Evolutionary conservation across 2,329 filamentous ascomycete genomes (phyloP).

Genomic region (Neopestalotiopsis sp.): DNA sequence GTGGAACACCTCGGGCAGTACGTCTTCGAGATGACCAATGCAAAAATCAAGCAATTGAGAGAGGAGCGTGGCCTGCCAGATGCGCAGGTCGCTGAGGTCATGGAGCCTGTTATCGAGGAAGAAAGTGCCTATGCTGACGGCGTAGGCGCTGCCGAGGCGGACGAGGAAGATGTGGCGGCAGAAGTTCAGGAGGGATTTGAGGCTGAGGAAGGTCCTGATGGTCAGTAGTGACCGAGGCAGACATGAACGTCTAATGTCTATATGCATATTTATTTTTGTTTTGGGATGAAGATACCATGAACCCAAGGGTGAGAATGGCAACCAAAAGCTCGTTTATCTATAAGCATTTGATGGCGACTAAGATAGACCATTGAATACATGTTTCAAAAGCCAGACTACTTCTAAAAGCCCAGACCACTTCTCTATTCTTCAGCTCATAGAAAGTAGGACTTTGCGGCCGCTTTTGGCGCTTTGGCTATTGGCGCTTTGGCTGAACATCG

Average conservation of each 20-base stretch:
- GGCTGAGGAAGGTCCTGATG: slow-evolving; percentile 13
- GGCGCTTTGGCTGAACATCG: too few relatives aligned
- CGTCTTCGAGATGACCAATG: slow-evolving; percentile 92
- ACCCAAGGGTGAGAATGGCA: slow-evolving; percentile 1
- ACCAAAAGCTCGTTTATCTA: slow-evolving; percentile 6
- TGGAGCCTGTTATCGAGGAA: slow-evolving; percentile 37
- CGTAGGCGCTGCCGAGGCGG: slow-evolving; percentile 7
- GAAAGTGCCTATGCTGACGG: slow-evolving; percentile 21
- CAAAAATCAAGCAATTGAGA: slow-evolving; percentile 55
- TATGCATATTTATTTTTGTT: neutral
- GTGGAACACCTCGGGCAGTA: slow-evolving; percentile 96
- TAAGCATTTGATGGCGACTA: neutral
- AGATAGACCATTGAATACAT: neutral
- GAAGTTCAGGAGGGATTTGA: slow-evolving; percentile 13
- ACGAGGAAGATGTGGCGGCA: slow-evolving; percentile 13
- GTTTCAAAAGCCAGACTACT: neutral
- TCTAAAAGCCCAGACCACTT: neutral
- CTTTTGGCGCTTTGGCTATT: too few relatives aligned
- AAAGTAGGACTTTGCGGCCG: too few relatives aligned
- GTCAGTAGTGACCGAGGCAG: neutral
- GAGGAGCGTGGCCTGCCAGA: slow-evolving; percentile 39
- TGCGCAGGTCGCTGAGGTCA: slow-evolving; percentile 20
- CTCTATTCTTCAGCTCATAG: too few relatives aligned
- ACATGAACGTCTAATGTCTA: neutral
- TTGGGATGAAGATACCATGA: slow-evolving; percentile 11